Percentiles rank a stretch among this genome's conserved stretches.
These are phyloP conservation scores for Trichosporon sp. DNA, from an alignment of 1,284 basidiomycete genomes.

Conservation along the genomic window DNA sequence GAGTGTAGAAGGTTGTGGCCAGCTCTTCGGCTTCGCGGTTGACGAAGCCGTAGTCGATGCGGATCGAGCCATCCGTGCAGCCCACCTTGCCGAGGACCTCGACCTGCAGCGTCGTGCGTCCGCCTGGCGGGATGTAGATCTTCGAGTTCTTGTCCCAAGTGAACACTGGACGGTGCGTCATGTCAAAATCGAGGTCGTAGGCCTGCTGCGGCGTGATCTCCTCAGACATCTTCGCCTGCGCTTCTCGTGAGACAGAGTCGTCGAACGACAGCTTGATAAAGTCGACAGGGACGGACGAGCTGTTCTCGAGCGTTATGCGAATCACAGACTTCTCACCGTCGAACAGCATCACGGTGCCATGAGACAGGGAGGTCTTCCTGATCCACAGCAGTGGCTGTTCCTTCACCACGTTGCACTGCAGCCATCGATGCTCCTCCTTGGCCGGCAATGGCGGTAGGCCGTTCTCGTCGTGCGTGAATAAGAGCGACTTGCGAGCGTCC, in stretches of 20 bases:
- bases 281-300: constrained; percentile 72
- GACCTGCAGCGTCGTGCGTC: constrained; percentile 63
- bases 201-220: constrained; percentile 74
- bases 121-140: constrained; percentile 60
- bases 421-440: constrained; percentile 22
- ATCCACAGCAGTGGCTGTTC: constrained; percentile 81
- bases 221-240: constrained; percentile 66
- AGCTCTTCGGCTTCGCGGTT: constrained; percentile 47
- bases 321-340: constrained; percentile 75
- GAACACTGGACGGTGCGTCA: constrained; percentile 73
- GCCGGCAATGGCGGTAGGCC: constrained; percentile 4
- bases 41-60: constrained; percentile 74
- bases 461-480: neutral
- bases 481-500: constrained; percentile 25
- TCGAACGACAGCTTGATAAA: constrained; percentile 79
- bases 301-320: constrained; percentile 79
- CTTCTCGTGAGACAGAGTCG: constrained; percentile 74
- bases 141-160: constrained; percentile 58
- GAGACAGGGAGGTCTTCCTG: constrained; percentile 75
- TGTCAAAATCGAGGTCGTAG: constrained; percentile 83
- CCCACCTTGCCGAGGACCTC: constrained; percentile 80
- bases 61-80: constrained; percentile 71
- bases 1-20: constrained; percentile 60
- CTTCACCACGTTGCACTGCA: constrained; percentile 59
- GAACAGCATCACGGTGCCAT: constrained; percentile 87